phyloP scores from a whole-genome alignment of 352 stramenopile genomes.

The Globisporangium paroecandrum region DNA sequence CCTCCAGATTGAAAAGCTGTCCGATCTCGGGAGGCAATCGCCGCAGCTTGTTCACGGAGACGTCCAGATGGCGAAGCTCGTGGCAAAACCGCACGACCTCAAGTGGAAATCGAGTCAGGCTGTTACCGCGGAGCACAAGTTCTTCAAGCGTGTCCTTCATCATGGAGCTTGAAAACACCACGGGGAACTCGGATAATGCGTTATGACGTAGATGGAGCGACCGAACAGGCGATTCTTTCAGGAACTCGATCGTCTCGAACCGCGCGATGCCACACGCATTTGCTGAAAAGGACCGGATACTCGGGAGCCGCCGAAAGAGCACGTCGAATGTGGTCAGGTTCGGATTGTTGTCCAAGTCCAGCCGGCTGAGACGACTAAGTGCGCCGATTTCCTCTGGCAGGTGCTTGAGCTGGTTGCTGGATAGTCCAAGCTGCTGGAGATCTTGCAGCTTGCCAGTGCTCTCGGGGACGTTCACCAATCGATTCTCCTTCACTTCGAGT shows the following conservation, averaged over 20 bases:
- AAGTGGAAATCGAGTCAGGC: slow-evolving; percentile 33
- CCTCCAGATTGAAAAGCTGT: slow-evolving; percentile 30
- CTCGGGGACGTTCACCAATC: slow-evolving; percentile 33
- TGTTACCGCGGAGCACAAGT: slow-evolving; percentile 35
- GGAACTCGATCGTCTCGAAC: slow-evolving; percentile 42
- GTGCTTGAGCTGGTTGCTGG: slow-evolving; percentile 40
- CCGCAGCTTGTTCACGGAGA: slow-evolving; percentile 46
- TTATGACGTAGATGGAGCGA: slow-evolving; percentile 41
- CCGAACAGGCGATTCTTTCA: slow-evolving; percentile 40
- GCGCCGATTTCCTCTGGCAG: slow-evolving; percentile 40
- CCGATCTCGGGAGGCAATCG: slow-evolving; percentile 38
- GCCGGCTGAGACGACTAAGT: slow-evolving; percentile 21
- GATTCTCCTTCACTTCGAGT: slow-evolving; percentile 41
- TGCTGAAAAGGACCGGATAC: slow-evolving; percentile 31
- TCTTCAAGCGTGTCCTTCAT: slow-evolving; percentile 52
- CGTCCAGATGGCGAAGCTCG: slow-evolving; percentile 33
- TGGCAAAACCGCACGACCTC: slow-evolving; percentile 40
- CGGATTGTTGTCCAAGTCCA: slow-evolving; percentile 45
- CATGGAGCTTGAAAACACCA: slow-evolving; percentile 28
- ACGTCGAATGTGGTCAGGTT: slow-evolving; percentile 32
- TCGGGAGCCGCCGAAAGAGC: slow-evolving; percentile 34
- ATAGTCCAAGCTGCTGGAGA: slow-evolving; percentile 36
- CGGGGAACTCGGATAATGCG: slow-evolving; percentile 35
- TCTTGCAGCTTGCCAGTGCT: slow-evolving; percentile 36
- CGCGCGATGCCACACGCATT: slow-evolving; percentile 36